Evolutionary conservation across 176 grass and related monocot species (phyloP).

Genomic region (Juncus inflexus): DNA sequence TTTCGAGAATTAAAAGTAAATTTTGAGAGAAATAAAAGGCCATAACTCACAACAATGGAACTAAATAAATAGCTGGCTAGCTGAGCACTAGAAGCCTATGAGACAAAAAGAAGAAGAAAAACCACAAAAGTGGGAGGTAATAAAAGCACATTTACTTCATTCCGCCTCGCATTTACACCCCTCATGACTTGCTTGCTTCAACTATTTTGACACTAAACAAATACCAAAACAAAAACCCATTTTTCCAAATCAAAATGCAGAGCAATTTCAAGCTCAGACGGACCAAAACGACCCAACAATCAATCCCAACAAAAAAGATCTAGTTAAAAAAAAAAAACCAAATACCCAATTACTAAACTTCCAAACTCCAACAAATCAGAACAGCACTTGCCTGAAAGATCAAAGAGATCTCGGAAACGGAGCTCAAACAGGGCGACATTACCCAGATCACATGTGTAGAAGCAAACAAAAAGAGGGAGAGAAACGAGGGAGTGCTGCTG

Average conservation of each 20-base stretch:
- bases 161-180: no score
- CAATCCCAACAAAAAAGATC: background rate
- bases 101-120: background rate
- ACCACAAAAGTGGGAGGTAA: background rate
- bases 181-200: no score
- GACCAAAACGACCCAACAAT: background rate
- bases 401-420: background rate
- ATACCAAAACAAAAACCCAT: background rate
- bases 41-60: no score
- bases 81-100: no score
- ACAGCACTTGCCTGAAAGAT: no score
- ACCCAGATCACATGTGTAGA: conserved; percentile 36
- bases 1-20: no score
- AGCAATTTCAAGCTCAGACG: conserved; percentile 8
- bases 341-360: background rate
- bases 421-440: background rate
- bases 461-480: conserved; percentile 11
- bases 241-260: conserved; percentile 14
- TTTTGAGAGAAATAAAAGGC: no score
- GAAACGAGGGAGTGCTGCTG: background rate
- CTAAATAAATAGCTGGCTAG: no score
- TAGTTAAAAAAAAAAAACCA: background rate
- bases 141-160: no score
- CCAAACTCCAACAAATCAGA: no score
- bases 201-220: no score